Evolutionary conservation across 352 stramenopile species (phyloP), one percentile per base, ranked within the genome.

Genomic region (Vaucheria bursata): DNA sequence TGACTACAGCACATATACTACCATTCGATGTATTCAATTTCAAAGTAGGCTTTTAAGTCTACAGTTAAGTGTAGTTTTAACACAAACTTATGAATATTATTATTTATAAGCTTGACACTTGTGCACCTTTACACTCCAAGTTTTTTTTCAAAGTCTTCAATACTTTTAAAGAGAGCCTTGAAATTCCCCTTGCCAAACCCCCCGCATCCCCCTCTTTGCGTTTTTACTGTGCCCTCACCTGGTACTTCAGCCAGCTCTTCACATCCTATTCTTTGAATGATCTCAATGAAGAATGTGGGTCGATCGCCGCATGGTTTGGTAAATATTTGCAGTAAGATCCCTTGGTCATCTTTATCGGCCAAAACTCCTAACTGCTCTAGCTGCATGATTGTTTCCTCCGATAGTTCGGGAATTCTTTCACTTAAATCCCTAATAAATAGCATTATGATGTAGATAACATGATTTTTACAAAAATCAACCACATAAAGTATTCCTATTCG

Each of bases 131-230:
- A 74, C 40, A 83, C 45, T 39, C 70, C 40, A 25, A 85, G 71
- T 33, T 66, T 85, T 33, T 73, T 85, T 64, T 85, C 80, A 69
- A 84, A 85, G 40, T 87, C 75, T 79, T 96, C 91, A 79, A 96
- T 94, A 35, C 89, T 94, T 87, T 95, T 93, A 85, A 96, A 96
- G 18, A 96, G 88, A 77, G 89, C 91, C 5, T 87, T 88, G 82
- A 96, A 96, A 85, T 96, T 96, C 65, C 91, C 91, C 85, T 95
- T 95, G 75, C 90, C 91, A 77, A 96, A 95, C 6, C 90, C 91
- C 67, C 91, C 84, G 70, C 84, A 87, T 38, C 82, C 84, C 38
- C 71, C 52, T 0, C 74, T 36, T 75, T 87, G 84, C 64, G 82
- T 69, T 32, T 78, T 34, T 29, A 83, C 34, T 6, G 3, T 12